Evolutionary conservation across 805 yeast genomes (phyloP), one percentile per base, ranked within the genome.

Genomic region (Naumovozyma castellii): DNA sequence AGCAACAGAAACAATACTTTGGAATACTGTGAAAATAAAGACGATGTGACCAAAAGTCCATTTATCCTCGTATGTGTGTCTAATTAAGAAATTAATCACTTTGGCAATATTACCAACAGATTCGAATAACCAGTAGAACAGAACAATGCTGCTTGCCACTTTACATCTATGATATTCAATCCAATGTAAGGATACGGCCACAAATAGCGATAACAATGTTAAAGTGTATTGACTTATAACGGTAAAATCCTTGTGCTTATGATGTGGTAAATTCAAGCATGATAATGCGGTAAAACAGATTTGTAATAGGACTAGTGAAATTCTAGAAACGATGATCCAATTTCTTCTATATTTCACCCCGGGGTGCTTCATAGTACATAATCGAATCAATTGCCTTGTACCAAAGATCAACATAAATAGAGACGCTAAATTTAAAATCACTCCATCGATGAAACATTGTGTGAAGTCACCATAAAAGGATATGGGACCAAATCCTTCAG

Each of bases 111-210:
- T 73, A 28, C 76, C 65, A 4, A 80, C 39, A 1, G 72, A 49
- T 32, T 72, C 67, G 42, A 78, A 67, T 35, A 82, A 64, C 95
- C 95, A 90, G 61, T 75, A 90, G 46, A 80, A 68, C 31, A 90
- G 70, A 35, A 87, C 62, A 0, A 75, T 67, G 2, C 90, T 80
- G 48, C 72, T 75, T 1, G 96, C 77, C 17, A 84, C 73, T 33
- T 64, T 69, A 9, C 78, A 56, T 56, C 83, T 76, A 59, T 71
- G 74, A 52, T 77, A 80, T 57, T 90, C 97, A 43, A 82, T 56
- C 60, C 77, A 82, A 42, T 85, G 81, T 28, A 86, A 60, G 3
- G 65, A 61, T 14, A 73, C 56, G 0, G 77, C 82, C 4, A 82
- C 72, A 2, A 69, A 49, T 3, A 75, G 56, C 16, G 71, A 66